Conservation (phyloP, 306 rosid genomes). For the Cucurbita moschata region DNA sequence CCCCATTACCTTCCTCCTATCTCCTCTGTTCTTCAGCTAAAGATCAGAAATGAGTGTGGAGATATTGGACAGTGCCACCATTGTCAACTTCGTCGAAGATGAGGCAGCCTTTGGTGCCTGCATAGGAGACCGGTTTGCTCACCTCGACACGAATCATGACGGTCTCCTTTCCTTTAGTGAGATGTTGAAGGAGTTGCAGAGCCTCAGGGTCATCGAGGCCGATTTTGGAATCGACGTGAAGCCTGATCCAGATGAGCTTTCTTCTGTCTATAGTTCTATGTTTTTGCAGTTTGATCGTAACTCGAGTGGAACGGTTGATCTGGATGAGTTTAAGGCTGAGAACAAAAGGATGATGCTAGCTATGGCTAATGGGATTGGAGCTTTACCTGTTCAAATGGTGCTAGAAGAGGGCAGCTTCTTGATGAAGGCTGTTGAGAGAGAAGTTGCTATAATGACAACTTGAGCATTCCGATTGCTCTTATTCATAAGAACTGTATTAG, state of each 20-base stretch:
- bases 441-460: constrained; percentile 14
- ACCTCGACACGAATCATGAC: constrained; percentile 45
- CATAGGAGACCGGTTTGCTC: constrained; percentile 19
- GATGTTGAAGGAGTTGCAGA: constrained; percentile 55
- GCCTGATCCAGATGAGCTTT: constrained; percentile 43
- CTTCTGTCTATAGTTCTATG: constrained; percentile 37
- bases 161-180: constrained; percentile 54
- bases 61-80: constrained; percentile 51
- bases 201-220: constrained; percentile 43
- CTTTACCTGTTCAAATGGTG: constrained; percentile 58
- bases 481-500: background rate
- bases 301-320: constrained; percentile 39
- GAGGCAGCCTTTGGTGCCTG: constrained; percentile 44
- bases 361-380: constrained; percentile 62
- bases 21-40: background rate
- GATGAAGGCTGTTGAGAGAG: constrained; percentile 56
- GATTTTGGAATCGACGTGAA: constrained; percentile 51
- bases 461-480: background rate
- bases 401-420: constrained; percentile 47
- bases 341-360: constrained; percentile 61
- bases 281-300: constrained; percentile 53
- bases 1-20: background rate
- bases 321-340: constrained; percentile 53
- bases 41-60: constrained; percentile 48
- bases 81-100: constrained; percentile 50